Conservation (phyloP, 768 basidiomycete species). For the Trametes gibbosa region DNA sequence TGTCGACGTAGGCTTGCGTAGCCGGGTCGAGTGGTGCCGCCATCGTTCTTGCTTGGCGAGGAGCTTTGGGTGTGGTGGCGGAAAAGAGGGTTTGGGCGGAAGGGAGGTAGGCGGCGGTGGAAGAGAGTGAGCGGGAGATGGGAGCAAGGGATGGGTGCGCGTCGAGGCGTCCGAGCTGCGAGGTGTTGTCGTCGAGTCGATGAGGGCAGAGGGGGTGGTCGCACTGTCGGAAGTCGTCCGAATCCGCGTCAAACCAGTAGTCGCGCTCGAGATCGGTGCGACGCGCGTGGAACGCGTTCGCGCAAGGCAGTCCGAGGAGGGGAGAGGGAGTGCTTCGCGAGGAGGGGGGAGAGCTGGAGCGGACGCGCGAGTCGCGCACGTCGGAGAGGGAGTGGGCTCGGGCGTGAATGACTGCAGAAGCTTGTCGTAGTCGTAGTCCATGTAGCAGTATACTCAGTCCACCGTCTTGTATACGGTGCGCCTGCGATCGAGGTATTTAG, state of each 20-base stretch:
- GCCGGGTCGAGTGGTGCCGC: not conserved
- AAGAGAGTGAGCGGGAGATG: not conserved
- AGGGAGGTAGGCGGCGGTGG: not conserved
- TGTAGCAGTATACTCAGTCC: too few relatives aligned
- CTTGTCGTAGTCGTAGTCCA: too few relatives aligned
- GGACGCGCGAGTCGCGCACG: too few relatives aligned
- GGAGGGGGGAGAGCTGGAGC: too few relatives aligned
- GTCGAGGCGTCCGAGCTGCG: not conserved
- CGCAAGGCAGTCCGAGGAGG: too few relatives aligned
- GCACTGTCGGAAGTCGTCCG: not conserved
- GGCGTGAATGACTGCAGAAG: too few relatives aligned
- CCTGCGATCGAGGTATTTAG: too few relatives aligned
- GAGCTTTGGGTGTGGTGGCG: constrained; percentile 2
- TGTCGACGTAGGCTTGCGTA: constrained; percentile 9
- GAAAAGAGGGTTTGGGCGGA: not conserved
- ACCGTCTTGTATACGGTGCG: too few relatives aligned
- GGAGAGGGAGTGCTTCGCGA: too few relatives aligned
- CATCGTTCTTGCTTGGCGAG: constrained; percentile 1
- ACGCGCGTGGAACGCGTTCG: too few relatives aligned
- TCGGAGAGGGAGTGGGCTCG: too few relatives aligned
- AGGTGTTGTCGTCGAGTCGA: constrained; percentile 4
- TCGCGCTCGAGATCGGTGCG: not conserved
- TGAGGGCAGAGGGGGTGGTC: too few relatives aligned
- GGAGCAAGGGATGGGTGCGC: not conserved
- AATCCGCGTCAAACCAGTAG: not conserved